A percentile compares a stretch with the other conserved stretches of the same genome.
phyloP scores from a whole-genome alignment of 2,329 filamentous ascomycete species.

The Ceratocystis ficicola region DNA sequence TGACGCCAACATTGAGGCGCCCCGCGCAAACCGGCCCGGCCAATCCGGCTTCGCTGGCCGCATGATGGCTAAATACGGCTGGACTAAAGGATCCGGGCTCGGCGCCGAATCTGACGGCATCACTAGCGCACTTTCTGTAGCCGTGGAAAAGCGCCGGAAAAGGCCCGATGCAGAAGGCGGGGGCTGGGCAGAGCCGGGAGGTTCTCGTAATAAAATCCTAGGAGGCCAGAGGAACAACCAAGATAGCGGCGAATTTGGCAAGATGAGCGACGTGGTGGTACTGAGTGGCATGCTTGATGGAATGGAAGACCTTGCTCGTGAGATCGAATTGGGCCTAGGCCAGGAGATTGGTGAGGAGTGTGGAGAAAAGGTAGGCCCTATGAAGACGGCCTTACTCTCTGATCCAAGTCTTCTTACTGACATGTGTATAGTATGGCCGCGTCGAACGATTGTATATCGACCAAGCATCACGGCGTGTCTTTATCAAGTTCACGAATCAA shows the following conservation, averaged over 20 bases:
- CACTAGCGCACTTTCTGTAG: slow-evolving; percentile 65
- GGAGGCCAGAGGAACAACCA: slow-evolving; percentile 52
- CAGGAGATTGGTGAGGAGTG: slow-evolving; percentile 96
- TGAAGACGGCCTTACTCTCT: neutral
- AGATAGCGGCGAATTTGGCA: slow-evolving; percentile 44
- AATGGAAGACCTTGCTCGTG: slow-evolving; percentile 61
- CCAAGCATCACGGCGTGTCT: slow-evolving; percentile 55
- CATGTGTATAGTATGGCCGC: slow-evolving; percentile 53
- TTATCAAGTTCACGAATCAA: slow-evolving; percentile 82
- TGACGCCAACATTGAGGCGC: slow-evolving; percentile 30
- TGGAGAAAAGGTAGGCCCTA: slow-evolving; percentile 52
- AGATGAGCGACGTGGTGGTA: slow-evolving; percentile 72
- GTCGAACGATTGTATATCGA: slow-evolving; percentile 72
- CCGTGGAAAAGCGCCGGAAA: slow-evolving; percentile 78
- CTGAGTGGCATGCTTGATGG: slow-evolving; percentile 76
- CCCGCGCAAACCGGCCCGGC: slow-evolving; percentile 57
- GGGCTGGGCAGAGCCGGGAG: slow-evolving; percentile 57
- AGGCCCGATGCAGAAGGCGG: slow-evolving; percentile 66
- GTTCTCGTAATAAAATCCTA: slow-evolving; percentile 61
- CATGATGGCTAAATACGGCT: slow-evolving; percentile 87
- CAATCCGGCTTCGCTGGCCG: slow-evolving; percentile 77
- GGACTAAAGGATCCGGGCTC: slow-evolving; percentile 76
- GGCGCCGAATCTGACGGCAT: slow-evolving; percentile 76
- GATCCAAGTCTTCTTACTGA: slow-evolving; percentile 5
- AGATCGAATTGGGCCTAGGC: slow-evolving; percentile 62